Percentiles rank a stretch among this genome's conserved stretches.
Conservation (phyloP, 768 basidiomycete species). For the Stropharia rugosoannulata region DNA sequence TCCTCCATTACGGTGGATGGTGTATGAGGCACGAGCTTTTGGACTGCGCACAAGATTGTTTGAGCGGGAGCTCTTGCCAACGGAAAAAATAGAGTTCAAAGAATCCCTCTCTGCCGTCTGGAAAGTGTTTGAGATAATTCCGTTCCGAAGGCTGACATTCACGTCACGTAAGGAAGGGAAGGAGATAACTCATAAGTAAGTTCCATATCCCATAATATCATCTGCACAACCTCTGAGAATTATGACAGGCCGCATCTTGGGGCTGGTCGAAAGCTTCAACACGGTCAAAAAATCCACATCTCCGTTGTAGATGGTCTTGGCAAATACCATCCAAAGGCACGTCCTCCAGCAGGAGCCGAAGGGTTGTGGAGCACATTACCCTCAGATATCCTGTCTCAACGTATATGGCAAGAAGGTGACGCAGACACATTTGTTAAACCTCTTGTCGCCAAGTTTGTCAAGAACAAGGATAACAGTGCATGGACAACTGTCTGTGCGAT, state of each 20-base stretch:
- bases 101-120: constrained; percentile 22
- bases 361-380: background rate
- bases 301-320: background rate
- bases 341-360: background rate
- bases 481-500: too few species aligned
- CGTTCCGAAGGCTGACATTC: constrained; percentile 5
- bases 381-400: too few species aligned
- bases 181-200: background rate
- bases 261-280: constrained; percentile 4
- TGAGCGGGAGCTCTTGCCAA: constrained; percentile 1
- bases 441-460: background rate
- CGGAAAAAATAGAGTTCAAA: constrained; percentile 9
- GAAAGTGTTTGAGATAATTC: constrained; percentile 16
- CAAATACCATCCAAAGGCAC: background rate
- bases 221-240: background rate
- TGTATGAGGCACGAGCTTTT: constrained; percentile 16
- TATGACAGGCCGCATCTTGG: constrained; percentile 5
- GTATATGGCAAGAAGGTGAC: background rate
- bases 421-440: background rate
- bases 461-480: background rate
- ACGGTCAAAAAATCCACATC: constrained; percentile 5
- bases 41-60: constrained; percentile 16
- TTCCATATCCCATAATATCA: background rate
- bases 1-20: constrained; percentile 25
- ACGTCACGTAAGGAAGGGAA: background rate